Conservation (phyloP, 352 stramenopile genomes). For the Phytopythium cucurbitacearum region DNA sequence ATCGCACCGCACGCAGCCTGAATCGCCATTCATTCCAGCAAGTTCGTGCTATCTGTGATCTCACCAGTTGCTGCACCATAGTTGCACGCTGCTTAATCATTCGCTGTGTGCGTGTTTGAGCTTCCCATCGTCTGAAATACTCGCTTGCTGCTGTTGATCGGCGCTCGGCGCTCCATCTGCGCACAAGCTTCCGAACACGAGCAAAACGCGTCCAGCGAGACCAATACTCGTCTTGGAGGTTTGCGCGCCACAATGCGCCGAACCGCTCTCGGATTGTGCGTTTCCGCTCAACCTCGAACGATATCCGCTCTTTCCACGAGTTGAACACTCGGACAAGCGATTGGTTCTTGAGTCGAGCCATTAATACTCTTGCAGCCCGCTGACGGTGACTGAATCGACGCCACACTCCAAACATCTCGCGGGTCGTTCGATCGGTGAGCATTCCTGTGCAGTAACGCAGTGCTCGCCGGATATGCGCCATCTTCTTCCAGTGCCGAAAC, state of each 20-base stretch:
- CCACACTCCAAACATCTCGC: not conserved
- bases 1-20: conserved; percentile 5
- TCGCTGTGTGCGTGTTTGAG: conserved; percentile 1
- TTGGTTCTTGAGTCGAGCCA: conserved; percentile 2
- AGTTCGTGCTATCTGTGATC: not conserved
- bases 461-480: not conserved
- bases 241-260: conserved; percentile 16
- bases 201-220: conserved; percentile 14
- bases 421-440: not conserved
- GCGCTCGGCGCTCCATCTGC: conserved; percentile 3
- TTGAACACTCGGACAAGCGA: conserved; percentile 26
- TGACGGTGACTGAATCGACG: not conserved
- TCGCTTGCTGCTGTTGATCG: conserved; percentile 1
- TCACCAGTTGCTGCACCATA: not conserved
- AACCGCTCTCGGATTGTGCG: conserved; percentile 29
- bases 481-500: not conserved
- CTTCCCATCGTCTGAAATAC: conserved; percentile 13
- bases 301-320: conserved; percentile 27
- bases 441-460: not conserved
- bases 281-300: conserved; percentile 7
- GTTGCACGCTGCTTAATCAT: conserved; percentile 1
- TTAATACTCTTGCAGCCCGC: not conserved
- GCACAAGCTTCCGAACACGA: conserved; percentile 4
- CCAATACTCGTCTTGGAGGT: conserved; percentile 12
- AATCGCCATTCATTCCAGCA: conserved; percentile 13